Conservation (phyloP, 345 rosid species). For the Triadica sebifera region DNA sequence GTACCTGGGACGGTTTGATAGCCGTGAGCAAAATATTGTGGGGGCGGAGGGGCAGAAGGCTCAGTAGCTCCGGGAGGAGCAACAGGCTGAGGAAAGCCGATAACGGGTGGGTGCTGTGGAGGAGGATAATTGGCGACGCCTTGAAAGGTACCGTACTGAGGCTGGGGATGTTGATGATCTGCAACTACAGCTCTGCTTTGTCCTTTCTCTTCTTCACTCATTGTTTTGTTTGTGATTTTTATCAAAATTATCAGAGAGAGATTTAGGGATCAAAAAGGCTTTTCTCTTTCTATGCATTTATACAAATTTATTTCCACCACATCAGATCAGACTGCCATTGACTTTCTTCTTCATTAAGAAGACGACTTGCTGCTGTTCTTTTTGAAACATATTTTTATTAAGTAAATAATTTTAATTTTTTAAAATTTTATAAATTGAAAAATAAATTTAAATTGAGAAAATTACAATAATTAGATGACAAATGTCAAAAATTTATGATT, state of each 20-base stretch:
- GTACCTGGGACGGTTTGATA: slow-evolving; percentile 77
- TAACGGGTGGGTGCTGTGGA: slow-evolving; percentile 53
- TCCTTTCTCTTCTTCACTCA: slow-evolving; percentile 16
- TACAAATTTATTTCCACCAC: too few species aligned
- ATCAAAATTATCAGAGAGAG: background rate
- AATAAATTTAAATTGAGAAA: too few species aligned
- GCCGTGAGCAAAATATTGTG: slow-evolving; percentile 56
- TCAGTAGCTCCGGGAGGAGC: slow-evolving; percentile 65
- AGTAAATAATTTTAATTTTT: too few species aligned
- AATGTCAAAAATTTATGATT: too few species aligned
- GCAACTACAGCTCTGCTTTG: background rate
- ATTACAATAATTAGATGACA: too few species aligned
- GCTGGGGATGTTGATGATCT: slow-evolving; percentile 15
- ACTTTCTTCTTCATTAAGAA: too few species aligned
- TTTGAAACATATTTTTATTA: too few species aligned
- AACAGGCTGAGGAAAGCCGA: slow-evolving; percentile 84
- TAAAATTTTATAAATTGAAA: too few species aligned
- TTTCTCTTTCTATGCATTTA: too few species aligned
- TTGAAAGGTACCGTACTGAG: slow-evolving; percentile 91
- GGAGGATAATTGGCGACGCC: slow-evolving; percentile 90
- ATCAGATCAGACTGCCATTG: too few species aligned
- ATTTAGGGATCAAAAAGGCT: background rate
- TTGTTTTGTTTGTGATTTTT: background rate
- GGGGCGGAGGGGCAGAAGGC: slow-evolving; percentile 36
- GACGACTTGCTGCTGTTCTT: too few species aligned